Percentiles rank a stretch among this genome's conserved stretches.
Evolutionary conservation across 1,284 basidiomycete genomes (phyloP).

Genomic region (Pyrrhoderma lamaoense): DNA sequence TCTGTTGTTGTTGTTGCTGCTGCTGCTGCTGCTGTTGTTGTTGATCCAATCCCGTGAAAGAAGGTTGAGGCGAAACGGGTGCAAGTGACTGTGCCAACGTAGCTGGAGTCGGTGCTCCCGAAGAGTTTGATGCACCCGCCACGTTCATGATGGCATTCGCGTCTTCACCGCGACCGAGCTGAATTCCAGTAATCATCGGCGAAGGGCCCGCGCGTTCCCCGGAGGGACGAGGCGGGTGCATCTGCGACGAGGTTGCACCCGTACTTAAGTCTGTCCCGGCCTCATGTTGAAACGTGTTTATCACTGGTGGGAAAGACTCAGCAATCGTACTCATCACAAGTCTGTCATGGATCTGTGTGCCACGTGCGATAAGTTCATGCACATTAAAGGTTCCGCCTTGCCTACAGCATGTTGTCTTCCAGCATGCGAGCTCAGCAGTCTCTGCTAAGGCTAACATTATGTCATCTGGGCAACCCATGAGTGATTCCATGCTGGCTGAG

Average conservation of each 20-base stretch:
- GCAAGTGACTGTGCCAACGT: background rate
- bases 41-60: background rate
- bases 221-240: slow-evolving; percentile 9
- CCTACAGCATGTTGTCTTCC: slow-evolving; percentile 52
- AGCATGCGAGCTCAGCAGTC: slow-evolving; percentile 62
- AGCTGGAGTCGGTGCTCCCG: background rate
- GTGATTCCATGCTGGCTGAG: slow-evolving; percentile 42
- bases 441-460: slow-evolving; percentile 70
- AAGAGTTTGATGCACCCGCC: slow-evolving; percentile 10
- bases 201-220: slow-evolving; percentile 6
- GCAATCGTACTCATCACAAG: slow-evolving; percentile 34
- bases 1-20: background rate
- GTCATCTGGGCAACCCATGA: slow-evolving; percentile 70
- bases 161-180: slow-evolving; percentile 2
- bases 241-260: slow-evolving; percentile 1
- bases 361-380: slow-evolving; percentile 61
- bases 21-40: too few relatives aligned
- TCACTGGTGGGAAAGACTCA: slow-evolving; percentile 26
- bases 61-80: background rate
- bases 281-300: background rate
- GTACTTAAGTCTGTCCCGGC: background rate
- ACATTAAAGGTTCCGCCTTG: slow-evolving; percentile 55
- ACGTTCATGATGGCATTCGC: slow-evolving; percentile 1
- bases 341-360: slow-evolving; percentile 56
- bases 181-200: background rate